Base-by-base conservation (phyloP, 2,329 filamentous ascomycete species). In the Cryphonectria radicalis region DNA sequence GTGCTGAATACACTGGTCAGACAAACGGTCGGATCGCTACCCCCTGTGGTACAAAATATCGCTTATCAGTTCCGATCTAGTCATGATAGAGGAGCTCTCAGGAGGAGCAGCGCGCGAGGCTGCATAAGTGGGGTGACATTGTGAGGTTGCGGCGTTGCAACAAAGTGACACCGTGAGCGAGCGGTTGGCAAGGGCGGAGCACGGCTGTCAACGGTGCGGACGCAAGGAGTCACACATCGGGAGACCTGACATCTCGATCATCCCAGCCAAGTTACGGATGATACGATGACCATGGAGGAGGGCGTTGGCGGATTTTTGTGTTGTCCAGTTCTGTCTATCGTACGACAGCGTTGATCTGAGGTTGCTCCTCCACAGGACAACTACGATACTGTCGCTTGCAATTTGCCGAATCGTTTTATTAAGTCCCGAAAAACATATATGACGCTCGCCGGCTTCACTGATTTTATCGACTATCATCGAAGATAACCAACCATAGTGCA, bases 71-170 rank as follows among this genome's bases (percentile, higher is more conserved):
- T 11, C 46, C 42, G 17, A 14, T 42, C 53, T 43, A 57, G 67
- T 22, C 50, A 69, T 57, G 60, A 40, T 43, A 57, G 57, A 35
- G 67, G 60, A 65, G 60, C 60, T 57, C 67, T 46, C 35, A 6
- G 67, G 60, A 60, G 57, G 37, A 50, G 67, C 50, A 55, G n/a
- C 7, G 10, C n/a, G 50, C 50, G 22, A 55, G 50, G 50, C 50
- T 55, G 50, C 11, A 55, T n/a, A 57, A 19, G 46, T n/a, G 63
- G 46, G 55, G 63, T 14, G 53, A 6, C 67, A 32, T 13, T 53
- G 8, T 28, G n/a, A 13, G 19, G 22, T 25, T 22, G 59, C 32
- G 60, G 67, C 37, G 59, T 59, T 55, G 67, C 43, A 64, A 50
- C 43, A 69, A 50, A 8, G 43, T 60, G 60, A 69, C n/a, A 46